Evolutionary conservation across 2,329 filamentous ascomycete genomes (phyloP).

Genomic region (Stemphylium vesicarium): DNA sequence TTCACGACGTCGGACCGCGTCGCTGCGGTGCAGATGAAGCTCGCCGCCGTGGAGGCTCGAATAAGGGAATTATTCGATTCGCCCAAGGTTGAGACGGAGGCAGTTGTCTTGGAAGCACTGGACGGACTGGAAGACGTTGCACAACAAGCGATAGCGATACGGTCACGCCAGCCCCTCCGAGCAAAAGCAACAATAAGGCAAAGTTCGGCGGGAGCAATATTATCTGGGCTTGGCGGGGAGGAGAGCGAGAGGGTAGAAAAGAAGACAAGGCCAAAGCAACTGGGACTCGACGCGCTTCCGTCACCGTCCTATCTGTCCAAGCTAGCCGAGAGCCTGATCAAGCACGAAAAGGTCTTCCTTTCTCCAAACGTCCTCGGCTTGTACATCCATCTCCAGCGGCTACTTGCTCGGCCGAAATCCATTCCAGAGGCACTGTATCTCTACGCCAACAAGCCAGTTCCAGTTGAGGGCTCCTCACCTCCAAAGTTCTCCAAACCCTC

Average conservation of each 20-base stretch:
- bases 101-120: constrained; percentile 27
- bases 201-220: constrained; percentile 44
- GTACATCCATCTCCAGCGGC: constrained; percentile 79
- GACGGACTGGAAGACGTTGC: constrained; percentile 33
- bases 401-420: constrained; percentile 74
- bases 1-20: constrained; percentile 28
- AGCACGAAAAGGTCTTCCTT: constrained; percentile 79
- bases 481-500: constrained; percentile 57
- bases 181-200: constrained; percentile 32
- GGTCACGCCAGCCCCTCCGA: constrained; percentile 31
- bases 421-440: constrained; percentile 81
- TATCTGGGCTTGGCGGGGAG: constrained; percentile 37
- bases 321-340: constrained; percentile 72
- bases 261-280: constrained; percentile 14
- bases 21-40: constrained; percentile 26
- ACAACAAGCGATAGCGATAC: constrained; percentile 37
- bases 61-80: constrained; percentile 37
- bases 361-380: constrained; percentile 72
- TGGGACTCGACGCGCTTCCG: constrained; percentile 34
- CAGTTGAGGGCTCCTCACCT: constrained; percentile 63
- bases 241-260: constrained; percentile 13
- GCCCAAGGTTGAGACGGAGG: constrained; percentile 36
- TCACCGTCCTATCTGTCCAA: constrained; percentile 54
- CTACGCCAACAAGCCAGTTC: constrained; percentile 82
- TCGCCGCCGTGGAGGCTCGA: constrained; percentile 34